phyloP scores from a whole-genome alignment of 2,329 filamentous ascomycete genomes.

The Exophiala mesophila region DNA sequence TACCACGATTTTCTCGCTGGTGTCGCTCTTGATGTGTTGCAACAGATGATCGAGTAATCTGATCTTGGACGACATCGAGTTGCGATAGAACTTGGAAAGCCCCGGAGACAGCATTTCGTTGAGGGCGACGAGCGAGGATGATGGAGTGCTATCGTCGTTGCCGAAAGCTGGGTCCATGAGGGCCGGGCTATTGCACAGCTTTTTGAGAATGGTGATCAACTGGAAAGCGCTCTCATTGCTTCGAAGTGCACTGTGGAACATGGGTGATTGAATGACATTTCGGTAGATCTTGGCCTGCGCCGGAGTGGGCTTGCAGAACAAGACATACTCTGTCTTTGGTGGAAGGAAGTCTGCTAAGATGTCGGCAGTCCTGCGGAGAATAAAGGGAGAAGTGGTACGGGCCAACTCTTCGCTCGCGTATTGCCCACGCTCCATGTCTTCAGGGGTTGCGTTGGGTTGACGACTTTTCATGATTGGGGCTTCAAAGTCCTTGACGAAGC shows the following conservation, averaged over 20 bases:
- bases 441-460: conserved; percentile 57
- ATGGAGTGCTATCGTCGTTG: conserved; percentile 43
- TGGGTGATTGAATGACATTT: conserved; percentile 58
- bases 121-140: conserved; percentile 43
- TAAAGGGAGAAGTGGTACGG: conserved; percentile 58
- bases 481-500: conserved; percentile 62
- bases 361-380: conserved; percentile 61
- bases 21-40: conserved; percentile 55
- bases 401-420: conserved; percentile 58
- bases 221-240: conserved; percentile 58
- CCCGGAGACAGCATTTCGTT: conserved; percentile 52
- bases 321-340: conserved; percentile 62
- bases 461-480: conserved; percentile 58
- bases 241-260: conserved; percentile 59
- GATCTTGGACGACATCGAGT: conserved; percentile 60
- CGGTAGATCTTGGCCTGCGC: conserved; percentile 59
- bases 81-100: conserved; percentile 49
- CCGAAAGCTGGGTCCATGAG: conserved; percentile 52
- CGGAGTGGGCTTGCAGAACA: conserved; percentile 60
- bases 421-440: conserved; percentile 61
- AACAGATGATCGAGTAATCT: conserved; percentile 63
- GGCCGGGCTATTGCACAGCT: conserved; percentile 67
- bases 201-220: conserved; percentile 68
- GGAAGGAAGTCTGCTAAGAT: conserved; percentile 63
- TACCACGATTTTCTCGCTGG: conserved; percentile 65